Evolutionary conservation across 495 filamentous ascomycete species (phyloP), one percentile per base, ranked within the genome.

Genomic region (Aspergillus bertholletiae): DNA sequence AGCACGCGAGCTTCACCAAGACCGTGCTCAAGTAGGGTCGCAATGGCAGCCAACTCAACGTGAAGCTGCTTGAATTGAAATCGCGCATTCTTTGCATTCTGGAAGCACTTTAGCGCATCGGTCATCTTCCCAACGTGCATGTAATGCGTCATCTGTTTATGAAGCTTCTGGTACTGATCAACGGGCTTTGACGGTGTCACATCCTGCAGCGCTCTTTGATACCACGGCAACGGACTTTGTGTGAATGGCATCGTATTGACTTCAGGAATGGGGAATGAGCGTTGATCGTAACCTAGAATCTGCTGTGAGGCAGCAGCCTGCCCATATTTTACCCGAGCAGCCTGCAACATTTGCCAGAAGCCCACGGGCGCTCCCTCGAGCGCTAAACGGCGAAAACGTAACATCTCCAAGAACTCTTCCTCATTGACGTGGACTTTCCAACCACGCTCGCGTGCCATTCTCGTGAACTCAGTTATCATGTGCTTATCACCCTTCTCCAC

Each of bases 281-380:
- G 60, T 37, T 64, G 65, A 40, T 69, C 66, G 35, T 64, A 57
- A 8, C 75, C 75, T 34, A 76, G 53, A 26, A 78, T 61, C n/a
- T 67, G 67, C 45, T 64, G 65, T n/a, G 69, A 72, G 34, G 57
- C 51, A 46, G 73, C 52, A 7, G 66, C 60, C 52, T 67, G 57
- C n/a, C 60, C 57, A 44, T 71, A 58, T 49, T 68, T 58, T 7
- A 63, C 51, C 35, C 69, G 72, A 6, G 75, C 72, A 5, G 74
- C 68, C 43, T 74, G 71, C 13, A 76, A 53, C 75, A 76, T 73
- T 18, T 71, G 67, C 73, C 74, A 78, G 46, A 71, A 61, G 12
- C 75, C 72, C 17, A 73, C 66, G 0, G 73, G 75, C 4, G 65
- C 59, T 1, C 64, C 52, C 46, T 69, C 66, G 49, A 73, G 68